Conservation (phyloP, 768 basidiomycete genomes). For the Termitomyces sp. region DNA sequence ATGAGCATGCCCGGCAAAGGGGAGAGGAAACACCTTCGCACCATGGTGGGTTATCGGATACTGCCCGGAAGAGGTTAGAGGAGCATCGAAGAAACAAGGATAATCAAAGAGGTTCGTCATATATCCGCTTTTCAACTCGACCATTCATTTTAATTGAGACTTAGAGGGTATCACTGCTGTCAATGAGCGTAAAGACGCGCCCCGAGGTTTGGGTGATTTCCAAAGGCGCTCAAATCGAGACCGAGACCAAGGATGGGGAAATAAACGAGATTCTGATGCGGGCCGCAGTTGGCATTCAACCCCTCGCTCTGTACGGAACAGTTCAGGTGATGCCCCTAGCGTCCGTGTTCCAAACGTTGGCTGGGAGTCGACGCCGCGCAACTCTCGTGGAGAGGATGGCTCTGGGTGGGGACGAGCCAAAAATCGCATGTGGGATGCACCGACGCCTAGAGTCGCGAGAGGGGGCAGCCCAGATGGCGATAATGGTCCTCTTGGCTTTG, state of each 20-base stretch:
- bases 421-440: constrained; percentile 73
- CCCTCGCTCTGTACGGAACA: constrained; percentile 49
- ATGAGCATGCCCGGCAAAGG: constrained; percentile 61
- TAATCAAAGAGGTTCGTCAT: constrained; percentile 54
- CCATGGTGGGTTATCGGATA: constrained; percentile 82
- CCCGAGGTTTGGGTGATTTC: constrained; percentile 87
- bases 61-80: constrained; percentile 66
- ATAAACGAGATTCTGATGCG: constrained; percentile 32
- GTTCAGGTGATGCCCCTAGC: constrained; percentile 58
- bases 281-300: constrained; percentile 53
- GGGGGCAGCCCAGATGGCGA: constrained; percentile 70
- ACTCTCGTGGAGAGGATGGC: constrained; percentile 47
- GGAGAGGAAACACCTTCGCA: constrained; percentile 94
- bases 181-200: constrained; percentile 54
- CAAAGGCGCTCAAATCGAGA: constrained; percentile 88
- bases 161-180: constrained; percentile 70
- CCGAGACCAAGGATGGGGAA: constrained; percentile 45
- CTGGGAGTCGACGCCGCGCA: constrained; percentile 91
- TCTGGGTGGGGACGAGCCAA: constrained; percentile 61
- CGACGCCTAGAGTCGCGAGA: constrained; percentile 68
- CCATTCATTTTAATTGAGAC: constrained; percentile 4
- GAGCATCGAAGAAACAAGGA: constrained; percentile 72
- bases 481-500: constrained; percentile 58
- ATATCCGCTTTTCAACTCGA: neutral
- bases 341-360: constrained; percentile 88